Evolutionary conservation across 2,329 filamentous ascomycete species (phyloP).

Genomic region (Paecilomyces fulvus): DNA sequence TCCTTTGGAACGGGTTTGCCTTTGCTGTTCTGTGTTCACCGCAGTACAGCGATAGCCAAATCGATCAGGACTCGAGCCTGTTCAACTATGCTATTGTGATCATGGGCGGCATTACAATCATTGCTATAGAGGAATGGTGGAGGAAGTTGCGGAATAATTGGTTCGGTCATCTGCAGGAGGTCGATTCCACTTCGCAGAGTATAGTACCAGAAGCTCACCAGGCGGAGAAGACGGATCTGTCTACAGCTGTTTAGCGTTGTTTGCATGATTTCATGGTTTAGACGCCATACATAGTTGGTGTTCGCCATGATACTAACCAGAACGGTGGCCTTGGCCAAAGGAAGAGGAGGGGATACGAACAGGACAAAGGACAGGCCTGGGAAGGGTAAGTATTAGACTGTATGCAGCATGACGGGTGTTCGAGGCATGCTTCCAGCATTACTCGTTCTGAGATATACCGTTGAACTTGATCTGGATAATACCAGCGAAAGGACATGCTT

Average conservation of each 20-base stretch:
- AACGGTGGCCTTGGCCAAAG: background rate
- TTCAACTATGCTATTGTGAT: conserved; percentile 35
- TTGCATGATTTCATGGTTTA: background rate
- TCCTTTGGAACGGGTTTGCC: conserved; percentile 40
- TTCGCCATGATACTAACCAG: background rate
- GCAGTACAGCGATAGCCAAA: conserved; percentile 19
- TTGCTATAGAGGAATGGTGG: conserved; percentile 32
- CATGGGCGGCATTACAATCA: conserved; percentile 35
- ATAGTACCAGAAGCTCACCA: background rate
- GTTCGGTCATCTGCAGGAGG: conserved; percentile 11
- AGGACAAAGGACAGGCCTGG: background rate
- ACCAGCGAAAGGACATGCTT: conserved; percentile 14
- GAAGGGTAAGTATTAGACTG: background rate
- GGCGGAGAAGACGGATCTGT: background rate
- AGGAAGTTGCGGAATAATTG: conserved; percentile 23
- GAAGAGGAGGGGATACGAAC: background rate
- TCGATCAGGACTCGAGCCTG: conserved; percentile 13
- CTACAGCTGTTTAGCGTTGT: background rate
- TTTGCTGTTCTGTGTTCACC: conserved; percentile 38
- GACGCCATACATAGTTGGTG: background rate
- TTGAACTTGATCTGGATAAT: conserved; percentile 13
- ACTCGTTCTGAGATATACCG: conserved; percentile 13
- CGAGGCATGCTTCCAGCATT: conserved; percentile 2
- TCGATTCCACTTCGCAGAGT: background rate
- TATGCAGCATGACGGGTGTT: conserved; percentile 6